Base-by-base conservation (phyloP, 2,329 filamentous ascomycete species). In the Alternaria panax region DNA sequence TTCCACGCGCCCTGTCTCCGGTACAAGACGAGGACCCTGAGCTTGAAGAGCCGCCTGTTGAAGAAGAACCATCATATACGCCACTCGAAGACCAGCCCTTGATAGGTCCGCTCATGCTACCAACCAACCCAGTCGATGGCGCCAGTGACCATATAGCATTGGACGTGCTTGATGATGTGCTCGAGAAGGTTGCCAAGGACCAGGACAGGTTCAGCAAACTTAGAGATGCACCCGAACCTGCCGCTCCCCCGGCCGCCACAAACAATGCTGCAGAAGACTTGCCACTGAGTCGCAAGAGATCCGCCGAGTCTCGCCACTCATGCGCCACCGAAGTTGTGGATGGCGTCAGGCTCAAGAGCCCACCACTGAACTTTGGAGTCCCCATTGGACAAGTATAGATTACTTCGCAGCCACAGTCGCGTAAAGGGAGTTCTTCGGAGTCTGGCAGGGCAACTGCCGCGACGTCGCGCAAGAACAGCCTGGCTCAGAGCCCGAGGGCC, bases 341-440 rank as follows among this genome's bases (percentile, higher is more conserved):
- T 34, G 77, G 76, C 1, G 72, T 79, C 16, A 64, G 66, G 9
- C 61, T 78, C 16, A 79, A 78, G 63, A 75, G 72, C 42, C 71
- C 73, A 1, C 71, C 64, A 14, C 65, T 74, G 60, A 78, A 79
- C 51, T 70, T 78, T 38, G 76, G 76, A 2, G 71, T 69, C 3
- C 76, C 76, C 1, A 54, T 78, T 18, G 76, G 76, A 7, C 69
- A 73, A 54, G 68, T 55, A n/a, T 62, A 59, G 56, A 30, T 34
- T 25, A 41, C 30, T 28, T 38, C 45, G 20, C 45, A 48, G n/a
- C 30, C 45, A 12, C 28, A 48, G 16, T 45, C 54, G 40, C 28
- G 34, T 42, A 52, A 22, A 7, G 30, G 12, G 41, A 18, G 4
- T 11, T 41, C 45, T 50, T 22, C 25, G 36, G 18, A 18, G 12